Base-by-base conservation (phyloP, 1,284 basidiomycete species). In the Melampsora larici-populina region DNA sequence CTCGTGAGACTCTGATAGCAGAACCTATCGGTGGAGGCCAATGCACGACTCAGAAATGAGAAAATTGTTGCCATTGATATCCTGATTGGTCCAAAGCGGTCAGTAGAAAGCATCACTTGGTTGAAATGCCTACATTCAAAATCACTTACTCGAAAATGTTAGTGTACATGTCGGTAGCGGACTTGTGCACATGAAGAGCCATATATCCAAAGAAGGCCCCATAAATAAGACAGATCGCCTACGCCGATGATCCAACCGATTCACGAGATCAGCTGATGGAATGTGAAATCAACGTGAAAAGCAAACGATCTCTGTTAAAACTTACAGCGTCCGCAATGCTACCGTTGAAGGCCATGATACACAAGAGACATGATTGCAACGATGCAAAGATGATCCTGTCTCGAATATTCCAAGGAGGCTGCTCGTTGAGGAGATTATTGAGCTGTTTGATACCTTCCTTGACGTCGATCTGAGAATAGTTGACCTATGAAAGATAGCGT, bases 311-410 rank as follows among this genome's bases (percentile, higher is more conserved):
- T 55, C 17, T 33, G 62, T 63, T 63, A 4, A 33, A 63, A 24
- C 31, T 63, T 18, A 63, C 62, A 17, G 62, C 62, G 31, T 63
- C 62, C n/a, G 31, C 62, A 63, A 63, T 63, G 31, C 62, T 63
- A 3, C 62, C 62, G 8, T 18, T 33, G 31, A 63, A 63, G 31
- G 62, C 62, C 62, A 63, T 63, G 24, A 63, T 33, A 33, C 62
- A 63, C 31, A 63, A 29, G n/a, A 63, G 17, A 63, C 62, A 26
- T 17, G 62, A 26, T 33, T 63, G 62, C 17, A 63, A 33, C 2
- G 62, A 29, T 26, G 62, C 3, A 33, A 63, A 63, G 15, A 63
- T 2, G 3, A 63, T 63, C 24, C 62, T 17, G 31, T 29, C 62
- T 21, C 17, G 31, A 63, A 33, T 26, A 18, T 24, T 63, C 62